A percentile compares a stretch with the other conserved stretches of the same genome.
These are phyloP conservation scores for Hirschfeldia incana DNA, from an alignment of 345 rosid species.

Conservation along the genomic window DNA sequence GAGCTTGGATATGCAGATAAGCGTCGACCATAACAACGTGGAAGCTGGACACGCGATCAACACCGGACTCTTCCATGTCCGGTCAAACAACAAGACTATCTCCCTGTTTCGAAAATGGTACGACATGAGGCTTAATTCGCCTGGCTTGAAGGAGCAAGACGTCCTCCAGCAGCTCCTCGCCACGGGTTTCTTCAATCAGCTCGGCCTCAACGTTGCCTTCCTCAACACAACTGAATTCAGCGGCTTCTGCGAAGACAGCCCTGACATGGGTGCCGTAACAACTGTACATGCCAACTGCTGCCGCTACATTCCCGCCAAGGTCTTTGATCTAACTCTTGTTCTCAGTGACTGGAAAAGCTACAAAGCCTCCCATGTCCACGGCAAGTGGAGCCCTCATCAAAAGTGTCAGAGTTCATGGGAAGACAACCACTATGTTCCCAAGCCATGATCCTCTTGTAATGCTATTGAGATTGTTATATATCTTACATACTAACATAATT, in stretches of 20 bases:
- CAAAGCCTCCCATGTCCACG: slow-evolving; percentile 27
- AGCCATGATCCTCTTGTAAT: slow-evolving; percentile 12
- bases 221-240: slow-evolving; percentile 63
- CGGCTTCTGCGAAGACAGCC: slow-evolving; percentile 74
- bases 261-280: slow-evolving; percentile 47
- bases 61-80: slow-evolving; percentile 69
- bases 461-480: not conserved
- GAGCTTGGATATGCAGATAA: slow-evolving; percentile 64
- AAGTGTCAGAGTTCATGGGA: slow-evolving; percentile 52
- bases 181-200: slow-evolving; percentile 37
- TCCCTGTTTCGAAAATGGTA: slow-evolving; percentile 66
- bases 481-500: not conserved
- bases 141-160: slow-evolving; percentile 71
- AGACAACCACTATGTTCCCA: slow-evolving; percentile 24
- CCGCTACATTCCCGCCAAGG: slow-evolving; percentile 64
- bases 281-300: slow-evolving; percentile 93
- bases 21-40: slow-evolving; percentile 46
- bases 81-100: slow-evolving; percentile 68
- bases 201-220: slow-evolving; percentile 50
- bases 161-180: slow-evolving; percentile 50
- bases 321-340: slow-evolving; percentile 54
- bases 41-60: slow-evolving; percentile 48
- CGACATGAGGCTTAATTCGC: slow-evolving; percentile 51
- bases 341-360: slow-evolving; percentile 65
- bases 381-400: slow-evolving; percentile 47